Evolutionary conservation across 2,329 filamentous ascomycete species (phyloP).

Genomic region (Diaporthe helianthi): DNA sequence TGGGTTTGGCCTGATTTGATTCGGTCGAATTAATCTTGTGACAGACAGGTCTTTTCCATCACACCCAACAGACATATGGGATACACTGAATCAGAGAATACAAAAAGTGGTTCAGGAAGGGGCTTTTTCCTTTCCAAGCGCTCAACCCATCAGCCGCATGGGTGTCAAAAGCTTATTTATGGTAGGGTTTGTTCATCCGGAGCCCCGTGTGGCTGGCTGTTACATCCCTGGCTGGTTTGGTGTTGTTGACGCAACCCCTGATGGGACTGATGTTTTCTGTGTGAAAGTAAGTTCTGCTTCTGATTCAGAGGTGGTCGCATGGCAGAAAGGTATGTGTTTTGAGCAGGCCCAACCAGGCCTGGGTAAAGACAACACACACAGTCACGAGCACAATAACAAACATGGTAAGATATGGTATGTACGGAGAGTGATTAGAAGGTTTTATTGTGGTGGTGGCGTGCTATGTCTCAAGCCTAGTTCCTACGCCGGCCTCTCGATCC

Average conservation of each 20-base stretch:
- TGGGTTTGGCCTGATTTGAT: no score
- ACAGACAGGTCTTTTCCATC: no score
- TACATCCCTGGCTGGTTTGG: neutral
- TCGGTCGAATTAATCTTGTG: no score
- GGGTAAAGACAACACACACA: neutral
- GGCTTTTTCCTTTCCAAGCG: no score
- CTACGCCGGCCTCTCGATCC: constrained; percentile 21
- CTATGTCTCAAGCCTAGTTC: constrained; percentile 19
- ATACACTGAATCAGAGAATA: no score
- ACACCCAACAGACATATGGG: no score
- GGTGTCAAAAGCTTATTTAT: neutral
- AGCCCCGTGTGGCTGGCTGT: neutral
- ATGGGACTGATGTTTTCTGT: constrained; percentile 4
- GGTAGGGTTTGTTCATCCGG: neutral
- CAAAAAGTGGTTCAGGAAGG: no score
- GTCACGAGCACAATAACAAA: no score
- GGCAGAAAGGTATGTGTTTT: neutral
- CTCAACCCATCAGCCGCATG: neutral
- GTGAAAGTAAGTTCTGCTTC: neutral
- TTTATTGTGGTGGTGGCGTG: constrained; percentile 20
- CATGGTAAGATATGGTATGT: neutral
- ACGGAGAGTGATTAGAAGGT: neutral
- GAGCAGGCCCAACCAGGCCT: neutral
- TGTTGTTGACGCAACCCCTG: neutral
- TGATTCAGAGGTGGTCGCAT: neutral